Evolutionary conservation across 164 flowering plant genomes (phyloP).

Genomic region (Liquidambar formosana): DNA sequence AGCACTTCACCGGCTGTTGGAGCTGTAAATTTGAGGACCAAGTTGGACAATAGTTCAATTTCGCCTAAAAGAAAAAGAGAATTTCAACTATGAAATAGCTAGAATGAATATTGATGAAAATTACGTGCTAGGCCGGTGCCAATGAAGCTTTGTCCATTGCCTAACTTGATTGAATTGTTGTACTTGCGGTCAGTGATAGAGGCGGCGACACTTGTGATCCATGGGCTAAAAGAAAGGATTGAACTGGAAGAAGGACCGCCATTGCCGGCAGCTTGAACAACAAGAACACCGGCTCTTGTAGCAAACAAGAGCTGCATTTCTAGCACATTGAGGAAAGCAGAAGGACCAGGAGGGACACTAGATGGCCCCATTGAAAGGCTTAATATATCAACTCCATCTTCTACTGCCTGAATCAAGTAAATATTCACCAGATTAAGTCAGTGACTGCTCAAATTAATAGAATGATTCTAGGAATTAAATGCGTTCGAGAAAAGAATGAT

Average conservation of each 20-base stretch:
- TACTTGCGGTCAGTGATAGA: slow-evolving; percentile 53
- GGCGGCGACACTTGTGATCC: slow-evolving; percentile 67
- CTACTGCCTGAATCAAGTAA: slow-evolving; percentile 43
- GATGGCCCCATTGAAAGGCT: slow-evolving; percentile 66
- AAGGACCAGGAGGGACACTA: slow-evolving; percentile 46
- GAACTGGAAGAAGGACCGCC: slow-evolving; percentile 53
- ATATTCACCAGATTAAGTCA: neutral
- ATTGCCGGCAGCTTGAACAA: slow-evolving; percentile 65
- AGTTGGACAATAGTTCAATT: neutral
- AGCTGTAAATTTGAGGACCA: slow-evolving; percentile 33
- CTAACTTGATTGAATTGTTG: slow-evolving; percentile 36
- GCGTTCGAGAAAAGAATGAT: too few species aligned
- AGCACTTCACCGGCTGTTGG: slow-evolving; percentile 34
- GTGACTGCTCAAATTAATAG: too few species aligned
- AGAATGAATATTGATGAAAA: neutral
- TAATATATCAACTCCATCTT: slow-evolving; percentile 66
- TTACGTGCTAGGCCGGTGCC: slow-evolving; percentile 61
- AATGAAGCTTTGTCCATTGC: slow-evolving; percentile 42
- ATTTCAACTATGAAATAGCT: neutral
- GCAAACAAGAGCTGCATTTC: slow-evolving; percentile 59
- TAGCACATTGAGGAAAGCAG: slow-evolving; percentile 50
- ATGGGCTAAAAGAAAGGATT: slow-evolving; percentile 65
- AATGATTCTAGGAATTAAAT: too few species aligned
- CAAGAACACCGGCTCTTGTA: slow-evolving; percentile 58
- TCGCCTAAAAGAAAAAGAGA: neutral